phyloP scores from a whole-genome alignment of 2,329 filamentous ascomycete species.

The Acrocalymma vagum region DNA sequence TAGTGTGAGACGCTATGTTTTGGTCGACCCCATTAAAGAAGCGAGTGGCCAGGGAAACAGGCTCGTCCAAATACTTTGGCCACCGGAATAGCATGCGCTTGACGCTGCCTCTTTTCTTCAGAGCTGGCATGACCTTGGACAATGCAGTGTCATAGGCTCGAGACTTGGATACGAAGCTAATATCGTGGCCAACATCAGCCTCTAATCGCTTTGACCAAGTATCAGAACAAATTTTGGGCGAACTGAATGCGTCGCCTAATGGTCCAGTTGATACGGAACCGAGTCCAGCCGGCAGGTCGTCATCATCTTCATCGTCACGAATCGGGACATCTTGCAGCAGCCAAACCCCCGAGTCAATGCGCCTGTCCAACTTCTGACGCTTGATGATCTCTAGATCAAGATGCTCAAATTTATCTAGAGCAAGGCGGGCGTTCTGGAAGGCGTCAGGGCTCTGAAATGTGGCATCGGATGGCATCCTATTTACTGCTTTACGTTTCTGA shows the following conservation, averaged over 20 bases:
- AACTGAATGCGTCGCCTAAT: conserved; percentile 5
- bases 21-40: not conserved
- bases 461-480: conserved; percentile 1
- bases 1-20: not conserved
- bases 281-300: not conserved
- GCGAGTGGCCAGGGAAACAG: not conserved
- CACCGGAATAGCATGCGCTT: not conserved
- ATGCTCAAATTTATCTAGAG: conserved; percentile 16
- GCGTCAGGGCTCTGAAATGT: conserved; percentile 3
- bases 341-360: too few species aligned
- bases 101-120: not conserved
- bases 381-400: conserved; percentile 16
- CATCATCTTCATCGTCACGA: not conserved
- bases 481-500: conserved; percentile 13
- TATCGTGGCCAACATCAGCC: too few species aligned
- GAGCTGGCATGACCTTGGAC: conserved; percentile 1
- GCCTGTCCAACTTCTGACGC: conserved; percentile 12
- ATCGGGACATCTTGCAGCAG: too few species aligned
- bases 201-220: not conserved
- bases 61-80: not conserved
- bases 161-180: too few species aligned
- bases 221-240: not conserved
- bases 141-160: too few species aligned
- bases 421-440: conserved; percentile 4
- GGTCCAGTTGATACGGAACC: not conserved